These are phyloP conservation scores for Diatrype stigma DNA, from an alignment of 2,329 filamentous ascomycete species.

Conservation along the genomic window DNA sequence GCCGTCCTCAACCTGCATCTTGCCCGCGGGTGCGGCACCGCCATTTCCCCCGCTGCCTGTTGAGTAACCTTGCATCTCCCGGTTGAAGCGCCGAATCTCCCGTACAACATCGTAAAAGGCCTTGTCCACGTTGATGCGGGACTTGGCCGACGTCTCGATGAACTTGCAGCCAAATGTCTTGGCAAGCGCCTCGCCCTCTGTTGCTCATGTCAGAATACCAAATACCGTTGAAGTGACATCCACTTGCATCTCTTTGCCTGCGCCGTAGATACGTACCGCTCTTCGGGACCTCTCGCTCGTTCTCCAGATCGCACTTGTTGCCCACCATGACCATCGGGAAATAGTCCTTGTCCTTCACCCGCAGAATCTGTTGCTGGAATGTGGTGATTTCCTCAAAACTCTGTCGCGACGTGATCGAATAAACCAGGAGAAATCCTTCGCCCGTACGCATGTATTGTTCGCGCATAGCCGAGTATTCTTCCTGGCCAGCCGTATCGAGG, in stretches of 20 bases:
- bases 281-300: constrained; percentile 84
- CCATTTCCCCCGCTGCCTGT: constrained; percentile 63
- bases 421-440: constrained; percentile 95
- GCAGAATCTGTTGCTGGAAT: constrained; percentile 96
- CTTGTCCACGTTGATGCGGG: constrained; percentile 95
- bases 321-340: constrained; percentile 99
- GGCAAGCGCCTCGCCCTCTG: constrained; percentile 87
- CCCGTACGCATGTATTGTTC: constrained; percentile 99
- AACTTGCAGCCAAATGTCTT: constrained; percentile 93
- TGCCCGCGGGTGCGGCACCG: constrained; percentile 58
- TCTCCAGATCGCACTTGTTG: constrained; percentile 98
- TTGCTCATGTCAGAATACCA: constrained; percentile 13
- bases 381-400: constrained; percentile 98
- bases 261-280: constrained; percentile 59
- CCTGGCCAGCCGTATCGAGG: constrained; percentile 94
- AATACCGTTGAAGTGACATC: not conserved
- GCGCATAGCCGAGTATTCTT: constrained; percentile 98
- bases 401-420: constrained; percentile 96
- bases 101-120: constrained; percentile 98
- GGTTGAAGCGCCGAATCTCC: constrained; percentile 97
- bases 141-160: constrained; percentile 98
- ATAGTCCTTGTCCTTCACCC: constrained; percentile 99
- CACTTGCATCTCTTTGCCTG: not conserved
- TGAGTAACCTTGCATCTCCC: constrained; percentile 89
- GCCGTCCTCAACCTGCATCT: constrained; percentile 75